Conservation (phyloP, 495 filamentous ascomycete species). For the Podospora didyma region DNA sequence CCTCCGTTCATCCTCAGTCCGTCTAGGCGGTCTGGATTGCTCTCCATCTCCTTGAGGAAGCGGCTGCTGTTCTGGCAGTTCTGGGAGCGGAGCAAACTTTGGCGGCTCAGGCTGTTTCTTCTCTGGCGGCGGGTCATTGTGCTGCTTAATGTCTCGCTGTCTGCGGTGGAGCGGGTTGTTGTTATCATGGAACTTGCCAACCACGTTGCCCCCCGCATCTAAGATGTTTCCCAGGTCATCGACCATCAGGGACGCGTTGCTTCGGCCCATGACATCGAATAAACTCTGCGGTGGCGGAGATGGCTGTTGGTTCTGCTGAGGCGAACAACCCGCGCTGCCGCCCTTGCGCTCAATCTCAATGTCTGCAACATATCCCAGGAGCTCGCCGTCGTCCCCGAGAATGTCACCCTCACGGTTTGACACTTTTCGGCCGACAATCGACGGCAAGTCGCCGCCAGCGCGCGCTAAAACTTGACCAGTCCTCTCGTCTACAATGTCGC, state of each 20-base stretch:
- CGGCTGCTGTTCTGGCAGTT: slow-evolving; percentile 2
- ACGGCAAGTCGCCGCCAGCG: slow-evolving; percentile 42
- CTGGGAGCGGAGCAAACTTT: background rate
- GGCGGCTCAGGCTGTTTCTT: background rate
- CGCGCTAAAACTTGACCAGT: slow-evolving; percentile 43
- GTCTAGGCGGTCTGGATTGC: slow-evolving; percentile 10
- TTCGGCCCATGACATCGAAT: slow-evolving; percentile 30
- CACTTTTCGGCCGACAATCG: slow-evolving; percentile 41
- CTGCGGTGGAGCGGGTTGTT: slow-evolving; percentile 29
- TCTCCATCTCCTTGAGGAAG: background rate
- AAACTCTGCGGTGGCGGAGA: slow-evolving; percentile 20
- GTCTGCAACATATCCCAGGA: slow-evolving; percentile 45
- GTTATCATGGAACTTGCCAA: slow-evolving; percentile 43
- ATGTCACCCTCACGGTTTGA: slow-evolving; percentile 40
- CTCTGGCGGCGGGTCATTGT: background rate
- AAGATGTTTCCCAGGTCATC: slow-evolving; percentile 45
- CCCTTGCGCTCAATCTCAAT: slow-evolving; percentile 29
- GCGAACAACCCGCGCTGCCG: background rate
- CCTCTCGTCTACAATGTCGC: slow-evolving; percentile 68
- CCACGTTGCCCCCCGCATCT: slow-evolving; percentile 36
- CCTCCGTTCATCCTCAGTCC: slow-evolving; percentile 30
- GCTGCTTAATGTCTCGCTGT: slow-evolving; percentile 17
- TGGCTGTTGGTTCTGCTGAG: background rate
- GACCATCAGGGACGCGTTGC: slow-evolving; percentile 37
- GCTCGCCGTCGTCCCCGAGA: slow-evolving; percentile 39